phyloP scores from a whole-genome alignment of 1,284 basidiomycete species.

The Anthracocystis walkeri region DNA sequence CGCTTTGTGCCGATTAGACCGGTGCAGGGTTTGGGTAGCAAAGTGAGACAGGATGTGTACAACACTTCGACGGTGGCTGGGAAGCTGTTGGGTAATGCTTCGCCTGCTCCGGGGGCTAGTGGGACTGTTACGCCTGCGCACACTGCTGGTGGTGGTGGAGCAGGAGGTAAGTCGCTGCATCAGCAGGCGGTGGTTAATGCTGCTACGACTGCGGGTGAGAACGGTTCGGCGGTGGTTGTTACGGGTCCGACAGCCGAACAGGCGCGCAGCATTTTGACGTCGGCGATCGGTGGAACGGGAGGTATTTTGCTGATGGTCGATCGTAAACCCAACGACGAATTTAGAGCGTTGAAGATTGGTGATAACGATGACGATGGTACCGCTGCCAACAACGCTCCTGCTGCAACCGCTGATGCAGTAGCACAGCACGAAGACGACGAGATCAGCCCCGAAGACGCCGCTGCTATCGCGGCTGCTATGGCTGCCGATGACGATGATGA shows the following conservation, averaged over 20 bases:
- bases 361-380: conserved; percentile 30
- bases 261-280: conserved; percentile 56
- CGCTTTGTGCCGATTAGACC: conserved; percentile 92
- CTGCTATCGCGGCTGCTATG: conserved; percentile 55
- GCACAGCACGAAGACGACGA: conserved; percentile 28
- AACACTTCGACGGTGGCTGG: conserved; percentile 56
- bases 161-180: conserved; percentile 28
- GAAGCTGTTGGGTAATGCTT: conserved; percentile 53
- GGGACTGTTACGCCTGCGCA: conserved; percentile 54
- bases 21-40: conserved; percentile 70
- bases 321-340: conserved; percentile 54
- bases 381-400: conserved; percentile 6
- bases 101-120: conserved; percentile 56
- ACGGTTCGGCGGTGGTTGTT: conserved; percentile 2
- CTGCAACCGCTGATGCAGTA: not conserved
- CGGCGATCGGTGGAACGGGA: conserved; percentile 60
- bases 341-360: conserved; percentile 50
- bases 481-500: conserved; percentile 62
- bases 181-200: conserved; percentile 46
- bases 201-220: conserved; percentile 13
- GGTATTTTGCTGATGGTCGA: conserved; percentile 67
- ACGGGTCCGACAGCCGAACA: conserved; percentile 37
- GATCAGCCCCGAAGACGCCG: conserved; percentile 56
- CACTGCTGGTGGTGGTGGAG: not conserved
- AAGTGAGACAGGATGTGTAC: conserved; percentile 54